Evolutionary conservation across 257 asterid genomes (phyloP), one percentile per base, ranked within the genome.

Genomic region (Oldenlandia corymbosa): DNA sequence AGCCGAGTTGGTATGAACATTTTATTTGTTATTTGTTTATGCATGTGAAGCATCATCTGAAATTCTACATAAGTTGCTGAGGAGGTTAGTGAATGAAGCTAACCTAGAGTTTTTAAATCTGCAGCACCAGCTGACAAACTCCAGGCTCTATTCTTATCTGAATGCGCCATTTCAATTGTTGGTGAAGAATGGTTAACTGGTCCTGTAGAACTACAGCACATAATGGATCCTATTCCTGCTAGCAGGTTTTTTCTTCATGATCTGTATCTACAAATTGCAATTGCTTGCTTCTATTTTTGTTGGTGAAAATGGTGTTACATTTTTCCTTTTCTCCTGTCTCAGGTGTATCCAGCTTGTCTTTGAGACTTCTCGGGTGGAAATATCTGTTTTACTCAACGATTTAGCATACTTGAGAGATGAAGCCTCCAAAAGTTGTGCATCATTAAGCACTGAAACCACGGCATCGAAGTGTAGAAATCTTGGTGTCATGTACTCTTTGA

Each of bases 281-380:
- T 21, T 53, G 31, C 39, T 32, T n/a, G 48, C 2, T 58, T 18
- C 76, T 68, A 41, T 62, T 51, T 1, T 59, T 26, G 58, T 16
- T 37, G 37, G 41, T 12, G 5, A 62, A 45, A 52, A 39, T 47
- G 4, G 14, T 28, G 23, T 59, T 27, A 46, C 21, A 34, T 21
- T 58, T 14, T 61, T 68, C 46, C 42, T 56, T 64, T 56, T 71
- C 61, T 65, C 56, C 54, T 49, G 70, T 57, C 68, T 48, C 85
- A 93, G 99, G 82, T 90, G 91, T 74, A 68, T 87, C 70, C 76
- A 87, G 73, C 96, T 93, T 64, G 87, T 93, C 46, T 72, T 87
- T 81, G 99, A 83, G 81, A 79, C 99, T 68, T 80, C 97, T 10
- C 83, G 97, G 77, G 87, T 92, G 68, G 99, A 92, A 83, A 81